Evolutionary conservation across 2,329 filamentous ascomycete species (phyloP).

Genomic region (Fusarium robinianum): DNA sequence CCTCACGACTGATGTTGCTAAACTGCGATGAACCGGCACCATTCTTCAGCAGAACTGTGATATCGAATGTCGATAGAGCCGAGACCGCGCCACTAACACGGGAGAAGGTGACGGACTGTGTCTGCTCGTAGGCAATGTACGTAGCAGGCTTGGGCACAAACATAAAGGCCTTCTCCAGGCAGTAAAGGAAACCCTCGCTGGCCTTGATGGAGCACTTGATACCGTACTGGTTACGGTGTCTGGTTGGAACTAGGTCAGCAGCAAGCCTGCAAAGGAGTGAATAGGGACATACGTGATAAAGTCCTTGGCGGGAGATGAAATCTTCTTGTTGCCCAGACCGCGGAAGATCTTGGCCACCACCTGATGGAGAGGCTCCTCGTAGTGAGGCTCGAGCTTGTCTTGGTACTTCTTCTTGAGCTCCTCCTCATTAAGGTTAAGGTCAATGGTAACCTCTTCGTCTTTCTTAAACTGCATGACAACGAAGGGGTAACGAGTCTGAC

Average conservation of each 20-base stretch:
- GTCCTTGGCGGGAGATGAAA: conserved; percentile 90
- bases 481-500: conserved; percentile 97
- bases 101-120: conserved; percentile 90
- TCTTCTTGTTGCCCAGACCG: conserved; percentile 91
- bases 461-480: conserved; percentile 99
- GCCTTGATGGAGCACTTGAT: conserved; percentile 99
- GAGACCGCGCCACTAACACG: conserved; percentile 93
- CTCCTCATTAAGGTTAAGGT: conserved; percentile 94
- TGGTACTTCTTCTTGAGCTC: conserved; percentile 83
- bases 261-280: conserved; percentile 5
- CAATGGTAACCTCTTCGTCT: conserved; percentile 95
- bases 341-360: conserved; percentile 96
- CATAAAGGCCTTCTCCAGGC: conserved; percentile 97
- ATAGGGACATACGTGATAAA: conserved; percentile 69
- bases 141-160: conserved; percentile 98
- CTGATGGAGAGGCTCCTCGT: conserved; percentile 90
- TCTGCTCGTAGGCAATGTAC: conserved; percentile 94
- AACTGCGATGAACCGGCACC: conserved; percentile 91
- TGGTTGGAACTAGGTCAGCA: conserved; percentile 42
- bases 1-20: conserved; percentile 98
- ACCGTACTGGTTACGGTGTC: conserved; percentile 89
- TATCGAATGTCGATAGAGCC: conserved; percentile 94
- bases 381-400: conserved; percentile 84
- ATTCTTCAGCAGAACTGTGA: conserved; percentile 87
- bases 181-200: conserved; percentile 96